Percentiles rank a stretch among this genome's conserved stretches.
Evolutionary conservation across 2,329 filamentous ascomycete species (phyloP).

Genomic region (Fusarium sp.): DNA sequence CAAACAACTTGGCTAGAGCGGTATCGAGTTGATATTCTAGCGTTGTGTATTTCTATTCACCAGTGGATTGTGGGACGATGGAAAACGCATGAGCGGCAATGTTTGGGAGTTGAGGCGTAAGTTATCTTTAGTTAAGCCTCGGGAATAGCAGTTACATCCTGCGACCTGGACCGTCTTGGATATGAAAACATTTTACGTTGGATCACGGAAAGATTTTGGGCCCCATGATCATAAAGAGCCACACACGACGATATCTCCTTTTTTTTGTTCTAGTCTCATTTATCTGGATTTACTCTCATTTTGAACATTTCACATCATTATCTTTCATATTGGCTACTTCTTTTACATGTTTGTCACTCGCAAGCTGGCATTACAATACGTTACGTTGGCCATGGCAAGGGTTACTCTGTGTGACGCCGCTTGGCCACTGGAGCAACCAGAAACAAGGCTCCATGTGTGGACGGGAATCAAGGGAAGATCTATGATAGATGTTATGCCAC

Average conservation of each 20-base stretch:
- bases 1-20: slow-evolving; percentile 21
- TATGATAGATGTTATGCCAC: slow-evolving; percentile 3
- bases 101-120: slow-evolving; percentile 45
- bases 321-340: slow-evolving; percentile 2
- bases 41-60: slow-evolving; percentile 43
- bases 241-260: slow-evolving; percentile 22
- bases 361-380: not conserved
- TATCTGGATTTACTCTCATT: slow-evolving; percentile 8
- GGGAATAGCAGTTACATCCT: slow-evolving; percentile 11
- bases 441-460: not conserved
- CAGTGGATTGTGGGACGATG: slow-evolving; percentile 20
- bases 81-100: slow-evolving; percentile 38
- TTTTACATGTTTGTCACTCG: not conserved
- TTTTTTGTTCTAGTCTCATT: slow-evolving; percentile 14
- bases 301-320: slow-evolving; percentile 8
- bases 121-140: slow-evolving; percentile 13
- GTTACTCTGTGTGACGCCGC: slow-evolving; percentile 2
- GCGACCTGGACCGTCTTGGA: slow-evolving; percentile 21
- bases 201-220: slow-evolving; percentile 19
- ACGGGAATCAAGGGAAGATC: not conserved
- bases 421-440: slow-evolving; percentile 5
- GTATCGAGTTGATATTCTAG: slow-evolving; percentile 37
- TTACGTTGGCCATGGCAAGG: not conserved
- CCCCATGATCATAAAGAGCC: slow-evolving; percentile 27
- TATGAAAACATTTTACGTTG: slow-evolving; percentile 21